Conservation (phyloP, 2,329 filamentous ascomycete species). For the Xylaria sp. region DNA sequence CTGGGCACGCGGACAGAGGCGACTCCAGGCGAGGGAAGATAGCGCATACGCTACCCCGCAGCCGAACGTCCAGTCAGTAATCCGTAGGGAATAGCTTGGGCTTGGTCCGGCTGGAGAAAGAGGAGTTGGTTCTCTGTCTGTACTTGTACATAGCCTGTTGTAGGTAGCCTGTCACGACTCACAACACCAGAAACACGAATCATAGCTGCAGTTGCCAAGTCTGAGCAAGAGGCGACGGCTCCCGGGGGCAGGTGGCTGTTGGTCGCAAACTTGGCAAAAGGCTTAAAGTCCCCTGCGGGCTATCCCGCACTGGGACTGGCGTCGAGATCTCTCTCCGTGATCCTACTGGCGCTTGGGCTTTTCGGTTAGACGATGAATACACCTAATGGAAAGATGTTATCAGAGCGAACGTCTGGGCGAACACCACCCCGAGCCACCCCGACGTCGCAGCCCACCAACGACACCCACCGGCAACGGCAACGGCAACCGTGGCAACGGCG, state of each 20-base stretch:
- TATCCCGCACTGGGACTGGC: constrained; percentile 12
- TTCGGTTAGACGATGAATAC: constrained; percentile 19
- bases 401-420: not conserved
- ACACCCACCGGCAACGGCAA: no score
- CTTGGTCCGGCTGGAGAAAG: no score
- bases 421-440: not conserved
- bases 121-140: not conserved
- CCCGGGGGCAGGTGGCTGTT: constrained; percentile 9
- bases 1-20: constrained; percentile 2
- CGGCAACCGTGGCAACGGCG: not conserved
- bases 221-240: not conserved
- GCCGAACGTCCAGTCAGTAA: not conserved
- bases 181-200: constrained; percentile 9
- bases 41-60: constrained; percentile 15
- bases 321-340: constrained; percentile 15
- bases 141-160: not conserved
- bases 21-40: not conserved
- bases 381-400: constrained; percentile 19
- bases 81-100: no score
- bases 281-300: constrained; percentile 9
- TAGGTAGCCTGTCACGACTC: constrained; percentile 3
- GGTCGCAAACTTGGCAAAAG: constrained; percentile 15
- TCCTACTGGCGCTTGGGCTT: constrained; percentile 18
- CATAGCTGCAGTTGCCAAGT: constrained; percentile 12
- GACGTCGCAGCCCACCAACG: constrained; percentile 10